Conservation (phyloP, 1,139 yeast genomes). For the Pichia sp. region DNA sequence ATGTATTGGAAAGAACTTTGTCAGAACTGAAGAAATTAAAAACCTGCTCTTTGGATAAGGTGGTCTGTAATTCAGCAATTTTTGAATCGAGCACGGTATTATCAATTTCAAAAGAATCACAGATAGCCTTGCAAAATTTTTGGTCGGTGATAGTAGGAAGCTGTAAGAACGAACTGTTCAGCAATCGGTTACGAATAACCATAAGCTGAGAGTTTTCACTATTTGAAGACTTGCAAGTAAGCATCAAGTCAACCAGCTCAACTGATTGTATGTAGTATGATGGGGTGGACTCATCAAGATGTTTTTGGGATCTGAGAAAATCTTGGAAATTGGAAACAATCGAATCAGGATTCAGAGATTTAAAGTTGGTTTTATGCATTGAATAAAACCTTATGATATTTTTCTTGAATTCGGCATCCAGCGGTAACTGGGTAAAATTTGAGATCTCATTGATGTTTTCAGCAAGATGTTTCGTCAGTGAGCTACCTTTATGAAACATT, state of each 20-base stretch:
- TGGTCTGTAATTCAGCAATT: slow-evolving; percentile 8
- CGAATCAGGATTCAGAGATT: slow-evolving; percentile 17
- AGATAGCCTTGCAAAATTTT: slow-evolving; percentile 14
- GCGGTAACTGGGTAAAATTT: slow-evolving; percentile 17
- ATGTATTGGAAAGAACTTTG: slow-evolving; percentile 17
- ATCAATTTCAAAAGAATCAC: slow-evolving; percentile 15
- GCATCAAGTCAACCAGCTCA: slow-evolving; percentile 22
- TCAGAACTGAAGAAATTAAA: slow-evolving; percentile 15
- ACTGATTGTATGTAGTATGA: slow-evolving; percentile 18
- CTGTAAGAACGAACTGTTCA: slow-evolving; percentile 15
- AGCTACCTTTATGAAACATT: slow-evolving; percentile 13
- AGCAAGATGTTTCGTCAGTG: slow-evolving; percentile 22
- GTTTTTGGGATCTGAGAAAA: slow-evolving; percentile 6
- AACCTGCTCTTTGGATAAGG: slow-evolving; percentile 22
- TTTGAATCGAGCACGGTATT: slow-evolving; percentile 5
- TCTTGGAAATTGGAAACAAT: slow-evolving; percentile 10
- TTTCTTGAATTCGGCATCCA: slow-evolving; percentile 21
- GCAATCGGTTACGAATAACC: slow-evolving; percentile 11
- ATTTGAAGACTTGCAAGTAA: slow-evolving; percentile 18
- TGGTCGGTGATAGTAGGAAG: slow-evolving; percentile 22
- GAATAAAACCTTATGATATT: slow-evolving; percentile 19
- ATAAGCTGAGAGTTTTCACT: slow-evolving; percentile 15
- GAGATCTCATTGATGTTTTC: slow-evolving; percentile 18
- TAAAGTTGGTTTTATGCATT: slow-evolving; percentile 18
- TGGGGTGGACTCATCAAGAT: neutral